phyloP scores from a whole-genome alignment of 2,329 filamentous ascomycete species.

The Fusarium incarnatum region DNA sequence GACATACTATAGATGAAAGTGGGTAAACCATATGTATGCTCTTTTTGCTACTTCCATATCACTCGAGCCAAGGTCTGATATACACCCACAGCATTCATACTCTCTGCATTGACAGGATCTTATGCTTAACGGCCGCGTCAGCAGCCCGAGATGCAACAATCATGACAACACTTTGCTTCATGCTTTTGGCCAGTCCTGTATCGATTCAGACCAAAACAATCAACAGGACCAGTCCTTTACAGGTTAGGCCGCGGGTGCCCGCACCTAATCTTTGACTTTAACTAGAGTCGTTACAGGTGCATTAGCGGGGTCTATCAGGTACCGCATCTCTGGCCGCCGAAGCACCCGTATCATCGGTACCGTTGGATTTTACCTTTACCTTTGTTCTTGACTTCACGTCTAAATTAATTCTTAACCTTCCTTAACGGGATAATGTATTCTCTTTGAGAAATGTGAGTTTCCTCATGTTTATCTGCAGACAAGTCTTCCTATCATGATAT shows the following conservation, averaged over 20 bases:
- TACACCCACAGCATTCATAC: background rate
- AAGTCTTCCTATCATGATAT: background rate
- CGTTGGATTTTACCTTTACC: background rate
- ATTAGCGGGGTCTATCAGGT: conserved; percentile 31
- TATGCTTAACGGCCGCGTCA: conserved; percentile 25
- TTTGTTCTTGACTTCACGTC: conserved; percentile 3
- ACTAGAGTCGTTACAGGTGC: conserved; percentile 23
- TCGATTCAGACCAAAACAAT: conserved; percentile 21
- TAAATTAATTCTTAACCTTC: background rate
- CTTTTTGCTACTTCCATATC: background rate
- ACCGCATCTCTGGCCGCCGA: conserved; percentile 16
- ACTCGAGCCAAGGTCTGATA: conserved; percentile 8
- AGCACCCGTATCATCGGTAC: conserved; percentile 8
- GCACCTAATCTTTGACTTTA: conserved; percentile 13
- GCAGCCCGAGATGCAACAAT: conserved; percentile 13
- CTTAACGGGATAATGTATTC: background rate
- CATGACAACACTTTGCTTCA: conserved; percentile 24
- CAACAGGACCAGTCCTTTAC: background rate
- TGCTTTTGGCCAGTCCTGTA: conserved; percentile 23
- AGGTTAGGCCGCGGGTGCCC: background rate
- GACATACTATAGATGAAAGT: background rate
- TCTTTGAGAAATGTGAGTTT: background rate
- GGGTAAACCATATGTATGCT: background rate
- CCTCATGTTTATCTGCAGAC: background rate
- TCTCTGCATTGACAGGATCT: background rate